A percentile compares a stretch with the other conserved stretches of the same genome.
Conservation (phyloP, 2,329 filamentous ascomycete genomes). For the Aspergillus ochraceoroseus region DNA sequence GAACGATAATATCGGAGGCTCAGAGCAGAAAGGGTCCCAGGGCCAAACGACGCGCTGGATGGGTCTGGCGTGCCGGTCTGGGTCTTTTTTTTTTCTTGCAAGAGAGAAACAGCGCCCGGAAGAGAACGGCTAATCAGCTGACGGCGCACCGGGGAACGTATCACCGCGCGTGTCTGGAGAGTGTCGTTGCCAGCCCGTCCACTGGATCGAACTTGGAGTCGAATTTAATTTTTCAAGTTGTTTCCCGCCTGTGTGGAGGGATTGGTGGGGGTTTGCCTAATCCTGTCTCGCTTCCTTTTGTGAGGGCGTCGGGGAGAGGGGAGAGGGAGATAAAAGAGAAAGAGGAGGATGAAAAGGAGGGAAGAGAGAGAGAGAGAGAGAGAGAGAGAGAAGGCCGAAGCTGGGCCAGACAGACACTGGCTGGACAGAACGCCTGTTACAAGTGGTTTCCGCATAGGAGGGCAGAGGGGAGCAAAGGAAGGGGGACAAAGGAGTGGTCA, state of each 20-base stretch:
- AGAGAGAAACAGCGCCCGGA: constrained; percentile 18
- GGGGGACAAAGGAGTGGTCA: constrained; percentile 1
- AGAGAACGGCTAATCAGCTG: constrained; percentile 24
- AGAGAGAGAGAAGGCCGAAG: no score
- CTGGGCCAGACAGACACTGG: constrained; percentile 15
- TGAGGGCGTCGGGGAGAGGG: constrained; percentile 6
- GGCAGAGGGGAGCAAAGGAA: constrained; percentile 4
- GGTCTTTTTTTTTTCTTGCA: constrained; percentile 23
- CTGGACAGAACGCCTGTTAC: constrained; percentile 21
- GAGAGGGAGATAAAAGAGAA: constrained; percentile 8
- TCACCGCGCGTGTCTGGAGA: constrained; percentile 9
- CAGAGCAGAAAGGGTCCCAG: constrained; percentile 17
- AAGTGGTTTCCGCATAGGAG: constrained; percentile 19
- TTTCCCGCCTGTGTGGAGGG: not conserved
- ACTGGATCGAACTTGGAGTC: not conserved
- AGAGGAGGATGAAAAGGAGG: constrained; percentile 12
- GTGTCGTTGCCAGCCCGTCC: constrained; percentile 1
- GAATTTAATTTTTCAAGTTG: not conserved
- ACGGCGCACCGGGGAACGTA: constrained; percentile 16
- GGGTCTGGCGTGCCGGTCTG: constrained; percentile 22
- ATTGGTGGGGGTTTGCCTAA: constrained; percentile 1
- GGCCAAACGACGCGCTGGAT: constrained; percentile 20
- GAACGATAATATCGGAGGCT: constrained; percentile 15
- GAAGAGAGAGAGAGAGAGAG: constrained; percentile 11
- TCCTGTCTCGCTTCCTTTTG: constrained; percentile 4